Evolutionary conservation across 129 eudicot genomes (phyloP).

Genomic region (Arctium lappa): DNA sequence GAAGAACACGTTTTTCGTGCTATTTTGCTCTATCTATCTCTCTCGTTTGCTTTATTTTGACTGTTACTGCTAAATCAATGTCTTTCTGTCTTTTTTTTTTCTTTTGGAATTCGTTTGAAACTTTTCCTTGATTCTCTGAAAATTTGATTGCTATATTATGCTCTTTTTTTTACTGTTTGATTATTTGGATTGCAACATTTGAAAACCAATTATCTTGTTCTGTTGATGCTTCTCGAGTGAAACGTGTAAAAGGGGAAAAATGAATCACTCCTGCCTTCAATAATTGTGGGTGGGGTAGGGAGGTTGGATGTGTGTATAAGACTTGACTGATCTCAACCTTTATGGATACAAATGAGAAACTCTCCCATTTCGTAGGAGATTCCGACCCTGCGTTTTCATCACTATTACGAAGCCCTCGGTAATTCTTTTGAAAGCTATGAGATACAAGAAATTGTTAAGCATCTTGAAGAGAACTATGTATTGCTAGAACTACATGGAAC

Average conservation of each 20-base stretch:
- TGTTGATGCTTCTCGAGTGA: slow-evolving; percentile 18
- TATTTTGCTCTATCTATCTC: slow-evolving; percentile 12
- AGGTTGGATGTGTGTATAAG: slow-evolving; percentile 5
- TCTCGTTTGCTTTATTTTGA: background rate
- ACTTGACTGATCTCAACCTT: background rate
- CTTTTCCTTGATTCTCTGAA: background rate
- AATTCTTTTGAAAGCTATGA: background rate
- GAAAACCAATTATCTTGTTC: background rate
- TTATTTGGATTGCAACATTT: background rate
- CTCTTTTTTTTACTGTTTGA: background rate
- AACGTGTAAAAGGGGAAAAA: slow-evolving; percentile 25
- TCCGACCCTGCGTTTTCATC: background rate
- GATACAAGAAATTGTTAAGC: background rate
- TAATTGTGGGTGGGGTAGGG: slow-evolving; percentile 12
- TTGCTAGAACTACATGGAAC: background rate
- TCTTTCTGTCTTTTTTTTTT: background rate
- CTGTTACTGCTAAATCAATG: background rate
- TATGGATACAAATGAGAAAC: background rate
- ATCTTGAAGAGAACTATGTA: background rate
- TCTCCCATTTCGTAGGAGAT: background rate
- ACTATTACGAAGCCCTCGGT: background rate
- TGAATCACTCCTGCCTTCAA: background rate
- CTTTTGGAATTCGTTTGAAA: background rate
- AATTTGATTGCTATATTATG: background rate
- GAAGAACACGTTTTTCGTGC: slow-evolving; percentile 12